phyloP scores from a whole-genome alignment of 2,329 filamentous ascomycete species.

The Alternaria panax region DNA sequence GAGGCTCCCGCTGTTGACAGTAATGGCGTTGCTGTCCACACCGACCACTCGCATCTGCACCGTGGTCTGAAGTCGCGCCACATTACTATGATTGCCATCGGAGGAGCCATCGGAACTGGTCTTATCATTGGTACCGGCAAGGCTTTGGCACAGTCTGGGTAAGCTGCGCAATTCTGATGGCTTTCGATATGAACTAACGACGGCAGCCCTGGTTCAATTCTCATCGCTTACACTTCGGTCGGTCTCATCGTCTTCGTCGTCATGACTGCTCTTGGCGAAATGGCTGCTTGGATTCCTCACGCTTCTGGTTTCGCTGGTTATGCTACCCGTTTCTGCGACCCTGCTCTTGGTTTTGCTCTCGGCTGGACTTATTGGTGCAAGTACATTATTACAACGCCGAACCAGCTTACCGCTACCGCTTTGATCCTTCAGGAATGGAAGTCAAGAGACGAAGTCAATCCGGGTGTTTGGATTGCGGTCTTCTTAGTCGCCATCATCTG shows the following conservation, averaged over 20 bases:
- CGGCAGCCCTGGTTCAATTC: constrained; percentile 67
- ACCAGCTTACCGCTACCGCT: constrained; percentile 81
- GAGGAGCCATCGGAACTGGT: constrained; percentile 76
- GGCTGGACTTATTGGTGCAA: constrained; percentile 67
- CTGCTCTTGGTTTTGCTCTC: constrained; percentile 79
- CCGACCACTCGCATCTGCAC: constrained; percentile 53
- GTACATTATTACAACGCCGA: constrained; percentile 86
- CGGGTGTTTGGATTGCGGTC: constrained; percentile 78
- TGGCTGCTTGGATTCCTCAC: constrained; percentile 83
- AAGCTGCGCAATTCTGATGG: constrained; percentile 17
- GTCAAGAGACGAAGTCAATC: constrained; percentile 69
- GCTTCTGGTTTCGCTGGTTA: constrained; percentile 83
- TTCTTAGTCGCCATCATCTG: constrained; percentile 54
- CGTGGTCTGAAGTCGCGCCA: constrained; percentile 63
- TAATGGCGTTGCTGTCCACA: constrained; percentile 38
- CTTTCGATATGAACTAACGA: constrained; percentile 20
- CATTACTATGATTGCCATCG: constrained; percentile 73
- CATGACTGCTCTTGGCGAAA: constrained; percentile 83
- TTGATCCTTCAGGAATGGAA: constrained; percentile 84
- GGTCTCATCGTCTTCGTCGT: constrained; percentile 79
- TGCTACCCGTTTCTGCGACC: constrained; percentile 79
- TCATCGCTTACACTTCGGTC: constrained; percentile 74
- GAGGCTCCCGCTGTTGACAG: constrained; percentile 20
- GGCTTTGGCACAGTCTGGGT: constrained; percentile 58
- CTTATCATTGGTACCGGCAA: constrained; percentile 72